A percentile compares a stretch with the other conserved stretches of the same genome.
phyloP scores from a whole-genome alignment of 2,329 filamentous ascomycete species.

The Xylaria sp. region DNA sequence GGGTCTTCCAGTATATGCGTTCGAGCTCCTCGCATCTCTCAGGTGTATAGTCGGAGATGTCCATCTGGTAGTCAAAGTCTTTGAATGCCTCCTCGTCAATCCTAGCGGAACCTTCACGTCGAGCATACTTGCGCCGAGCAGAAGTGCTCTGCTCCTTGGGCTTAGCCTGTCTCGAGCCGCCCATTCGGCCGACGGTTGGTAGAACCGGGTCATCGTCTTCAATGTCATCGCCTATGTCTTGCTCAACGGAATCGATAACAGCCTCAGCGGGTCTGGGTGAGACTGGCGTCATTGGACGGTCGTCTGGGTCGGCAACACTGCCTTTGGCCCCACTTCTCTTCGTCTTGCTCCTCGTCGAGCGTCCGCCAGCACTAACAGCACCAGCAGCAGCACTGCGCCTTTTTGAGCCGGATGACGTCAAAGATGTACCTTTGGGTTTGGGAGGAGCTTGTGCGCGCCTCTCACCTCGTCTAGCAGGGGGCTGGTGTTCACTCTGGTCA shows the following conservation, averaged over 20 bases:
- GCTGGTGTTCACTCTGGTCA: conserved; percentile 95
- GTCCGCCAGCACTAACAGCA: conserved; percentile 43
- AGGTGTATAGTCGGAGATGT: conserved; percentile 86
- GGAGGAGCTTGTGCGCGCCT: conserved; percentile 71
- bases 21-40: conserved; percentile 96
- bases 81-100: conserved; percentile 92
- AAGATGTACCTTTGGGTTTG: conserved; percentile 58
- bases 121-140: conserved; percentile 87
- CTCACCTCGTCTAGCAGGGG: conserved; percentile 89
- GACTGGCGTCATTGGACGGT: conserved; percentile 68
- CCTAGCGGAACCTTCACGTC: conserved; percentile 78
- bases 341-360: conserved; percentile 53
- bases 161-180: conserved; percentile 62
- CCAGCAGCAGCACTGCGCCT: conserved; percentile 54
- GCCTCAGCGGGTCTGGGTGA: conserved; percentile 60
- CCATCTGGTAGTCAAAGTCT: conserved; percentile 89
- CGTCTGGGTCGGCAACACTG: conserved; percentile 56
- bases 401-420: conserved; percentile 52
- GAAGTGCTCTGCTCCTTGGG: conserved; percentile 79
- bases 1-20: conserved; percentile 94
- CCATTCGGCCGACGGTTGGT: conserved; percentile 60
- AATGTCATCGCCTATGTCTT: conserved; percentile 58
- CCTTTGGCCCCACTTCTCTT: conserved; percentile 55
- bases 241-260: conserved; percentile 62
- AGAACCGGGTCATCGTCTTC: conserved; percentile 56